Conservation (phyloP, 1,284 basidiomycete species). For the Malassezia arunalokei region DNA sequence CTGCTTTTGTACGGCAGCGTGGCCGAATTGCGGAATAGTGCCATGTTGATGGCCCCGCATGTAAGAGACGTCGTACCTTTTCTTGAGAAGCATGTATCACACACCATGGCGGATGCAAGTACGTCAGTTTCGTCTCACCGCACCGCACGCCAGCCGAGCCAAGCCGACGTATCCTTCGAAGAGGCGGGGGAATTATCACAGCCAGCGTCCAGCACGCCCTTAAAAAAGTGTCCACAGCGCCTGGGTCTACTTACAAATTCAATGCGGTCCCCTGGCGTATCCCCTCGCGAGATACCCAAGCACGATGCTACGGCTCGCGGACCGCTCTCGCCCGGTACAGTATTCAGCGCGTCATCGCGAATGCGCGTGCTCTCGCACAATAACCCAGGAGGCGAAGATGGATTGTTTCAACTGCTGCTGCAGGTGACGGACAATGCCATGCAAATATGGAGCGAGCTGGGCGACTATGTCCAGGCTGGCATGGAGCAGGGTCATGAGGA, state of each 20-base stretch:
- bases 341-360: neutral
- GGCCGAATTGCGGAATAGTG: constrained; percentile 74
- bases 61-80: constrained; percentile 54
- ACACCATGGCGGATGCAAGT: neutral
- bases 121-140: neutral
- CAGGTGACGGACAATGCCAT: constrained; percentile 31
- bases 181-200: constrained; percentile 4
- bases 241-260: neutral
- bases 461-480: constrained; percentile 21
- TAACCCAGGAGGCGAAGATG: constrained; percentile 20
- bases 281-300: neutral
- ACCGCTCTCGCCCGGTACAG: neutral
- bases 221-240: neutral
- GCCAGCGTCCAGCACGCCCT: neutral
- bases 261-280: neutral
- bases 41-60: constrained; percentile 65
- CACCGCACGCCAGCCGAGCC: neutral
- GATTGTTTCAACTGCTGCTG: constrained; percentile 26
- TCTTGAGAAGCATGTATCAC: constrained; percentile 2
- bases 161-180: neutral
- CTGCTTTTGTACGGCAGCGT: constrained; percentile 79
- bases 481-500: neutral
- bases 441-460: constrained; percentile 29
- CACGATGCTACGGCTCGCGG: neutral
- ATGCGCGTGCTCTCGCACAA: neutral